Conservation (phyloP, 805 yeast genomes). For the Saturnispora sekii region DNA sequence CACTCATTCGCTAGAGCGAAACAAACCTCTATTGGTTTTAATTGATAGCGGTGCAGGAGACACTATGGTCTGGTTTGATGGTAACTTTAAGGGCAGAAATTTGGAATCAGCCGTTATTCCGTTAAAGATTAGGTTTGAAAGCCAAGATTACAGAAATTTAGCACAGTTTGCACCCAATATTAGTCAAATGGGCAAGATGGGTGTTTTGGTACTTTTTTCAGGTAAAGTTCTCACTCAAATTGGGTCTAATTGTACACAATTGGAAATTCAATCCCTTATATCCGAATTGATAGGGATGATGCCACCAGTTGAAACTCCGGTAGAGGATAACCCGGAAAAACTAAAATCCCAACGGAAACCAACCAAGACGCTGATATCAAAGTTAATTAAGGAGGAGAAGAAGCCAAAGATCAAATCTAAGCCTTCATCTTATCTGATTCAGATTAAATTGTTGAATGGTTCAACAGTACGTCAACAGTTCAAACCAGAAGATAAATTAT, state of each 20-base stretch:
- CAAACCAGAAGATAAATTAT: conserved; percentile 34
- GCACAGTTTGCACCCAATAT: conserved; percentile 43
- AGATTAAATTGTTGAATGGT: conserved; percentile 59
- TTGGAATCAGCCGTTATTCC: conserved; percentile 24
- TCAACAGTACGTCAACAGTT: conserved; percentile 45
- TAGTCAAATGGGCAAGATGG: conserved; percentile 36
- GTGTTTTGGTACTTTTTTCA: conserved; percentile 43
- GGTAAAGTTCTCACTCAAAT: conserved; percentile 22
- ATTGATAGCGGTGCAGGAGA: conserved; percentile 22
- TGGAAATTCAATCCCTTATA: not conserved
- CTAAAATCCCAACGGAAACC: not conserved
- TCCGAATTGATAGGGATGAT: not conserved
- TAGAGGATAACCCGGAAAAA: no score
- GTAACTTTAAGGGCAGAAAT: not conserved
- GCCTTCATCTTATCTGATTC: conserved; percentile 36
- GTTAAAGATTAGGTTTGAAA: conserved; percentile 31
- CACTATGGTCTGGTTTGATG: conserved; percentile 4
- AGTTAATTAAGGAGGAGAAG: conserved; percentile 3
- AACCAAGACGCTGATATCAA: not conserved
- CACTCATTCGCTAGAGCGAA: conserved; percentile 27
- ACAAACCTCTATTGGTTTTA: conserved; percentile 33
- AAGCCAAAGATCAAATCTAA: conserved; percentile 11
- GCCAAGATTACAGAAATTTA: conserved; percentile 39
- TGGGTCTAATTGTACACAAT: not conserved
- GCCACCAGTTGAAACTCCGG: no score